Conservation (phyloP, 257 asterid species). For the Solanum sejunctum region DNA sequence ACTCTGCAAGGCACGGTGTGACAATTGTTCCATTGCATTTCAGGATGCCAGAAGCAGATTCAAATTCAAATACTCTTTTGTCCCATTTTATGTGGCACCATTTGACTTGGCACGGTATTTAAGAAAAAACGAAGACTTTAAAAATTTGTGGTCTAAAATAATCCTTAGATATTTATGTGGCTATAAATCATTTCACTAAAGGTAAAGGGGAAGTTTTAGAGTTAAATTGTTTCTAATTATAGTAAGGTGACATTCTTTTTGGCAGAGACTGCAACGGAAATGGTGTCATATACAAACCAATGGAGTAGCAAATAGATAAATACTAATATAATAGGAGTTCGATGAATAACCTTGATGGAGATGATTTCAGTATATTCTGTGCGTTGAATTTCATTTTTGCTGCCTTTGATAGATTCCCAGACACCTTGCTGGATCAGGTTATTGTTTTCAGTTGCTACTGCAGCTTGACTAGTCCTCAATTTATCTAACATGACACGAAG, state of each 20-base stretch:
- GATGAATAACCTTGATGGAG: conserved; percentile 52
- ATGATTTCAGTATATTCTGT: conserved; percentile 27
- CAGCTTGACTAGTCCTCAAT: conserved; percentile 53
- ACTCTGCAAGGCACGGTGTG: not conserved
- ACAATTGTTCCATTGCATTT: not conserved
- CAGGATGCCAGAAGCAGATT: not conserved
- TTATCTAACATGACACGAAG: conserved; percentile 62
- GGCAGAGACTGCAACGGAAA: too few relatives aligned
- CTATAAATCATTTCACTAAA: not conserved
- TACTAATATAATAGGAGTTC: not conserved
- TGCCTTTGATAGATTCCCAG: conserved; percentile 21
- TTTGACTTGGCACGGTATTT: not conserved
- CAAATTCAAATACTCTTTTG: not conserved
- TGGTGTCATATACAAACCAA: not conserved
- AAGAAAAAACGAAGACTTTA: not conserved
- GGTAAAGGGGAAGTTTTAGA: not conserved
- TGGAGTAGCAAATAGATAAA: not conserved
- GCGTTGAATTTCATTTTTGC: conserved; percentile 20
- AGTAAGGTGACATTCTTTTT: not conserved
- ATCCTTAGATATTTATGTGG: not conserved
- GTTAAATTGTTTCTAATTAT: too few relatives aligned
- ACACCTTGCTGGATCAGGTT: conserved; percentile 17
- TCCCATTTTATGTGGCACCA: not conserved
- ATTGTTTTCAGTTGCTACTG: conserved; percentile 19
- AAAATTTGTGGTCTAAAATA: not conserved